These are phyloP conservation scores for Pyricularia pennisetigena DNA, from an alignment of 2,329 filamentous ascomycete species.

Conservation along the genomic window DNA sequence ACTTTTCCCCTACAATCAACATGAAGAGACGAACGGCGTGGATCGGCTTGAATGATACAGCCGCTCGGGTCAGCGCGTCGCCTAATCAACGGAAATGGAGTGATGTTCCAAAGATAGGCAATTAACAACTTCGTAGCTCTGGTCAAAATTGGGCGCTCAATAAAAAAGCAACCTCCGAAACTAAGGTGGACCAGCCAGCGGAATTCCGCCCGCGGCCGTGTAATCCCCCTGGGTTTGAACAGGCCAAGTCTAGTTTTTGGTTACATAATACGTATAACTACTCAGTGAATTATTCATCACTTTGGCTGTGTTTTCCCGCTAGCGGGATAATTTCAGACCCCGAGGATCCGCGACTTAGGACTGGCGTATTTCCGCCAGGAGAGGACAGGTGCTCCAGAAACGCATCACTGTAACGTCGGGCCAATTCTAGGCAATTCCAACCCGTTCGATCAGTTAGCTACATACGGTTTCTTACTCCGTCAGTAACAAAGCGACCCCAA, in stretches of 20 bases:
- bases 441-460: not conserved
- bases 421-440: not conserved
- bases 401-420: not conserved
- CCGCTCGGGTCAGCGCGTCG: not conserved
- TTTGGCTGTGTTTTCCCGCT: not conserved
- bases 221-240: too few relatives aligned
- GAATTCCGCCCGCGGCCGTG: not conserved
- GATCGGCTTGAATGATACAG: not conserved
- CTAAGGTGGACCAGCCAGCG: too few relatives aligned
- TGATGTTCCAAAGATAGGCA: not conserved
- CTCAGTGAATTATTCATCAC: not conserved
- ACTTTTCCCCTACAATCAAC: not conserved
- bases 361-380: not conserved
- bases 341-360: not conserved
- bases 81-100: not conserved
- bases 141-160: not conserved
- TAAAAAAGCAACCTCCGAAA: not conserved
- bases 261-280: not conserved
- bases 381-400: not conserved
- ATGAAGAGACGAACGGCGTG: not conserved
- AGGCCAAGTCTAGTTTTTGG: too few relatives aligned
- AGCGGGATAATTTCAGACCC: not conserved
- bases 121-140: too few relatives aligned
- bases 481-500: not conserved
- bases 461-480: not conserved